Evolutionary conservation across 2,329 filamentous ascomycete genomes (phyloP).

Genomic region (Fragosphaeria purpurea): DNA sequence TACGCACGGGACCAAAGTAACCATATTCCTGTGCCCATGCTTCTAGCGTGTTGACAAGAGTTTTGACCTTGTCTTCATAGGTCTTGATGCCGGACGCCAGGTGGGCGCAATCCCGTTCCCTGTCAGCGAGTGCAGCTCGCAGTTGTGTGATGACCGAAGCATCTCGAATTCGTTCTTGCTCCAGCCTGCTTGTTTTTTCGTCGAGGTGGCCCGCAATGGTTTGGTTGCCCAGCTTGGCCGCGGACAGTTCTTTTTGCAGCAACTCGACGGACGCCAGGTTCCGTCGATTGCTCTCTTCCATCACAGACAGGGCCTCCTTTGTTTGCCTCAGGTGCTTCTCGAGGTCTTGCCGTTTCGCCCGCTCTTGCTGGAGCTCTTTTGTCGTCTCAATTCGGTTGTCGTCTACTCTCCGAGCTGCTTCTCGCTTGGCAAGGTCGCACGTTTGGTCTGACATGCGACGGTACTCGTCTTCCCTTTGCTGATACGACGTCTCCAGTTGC

Average conservation of each 20-base stretch:
- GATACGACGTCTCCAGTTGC: constrained; percentile 1
- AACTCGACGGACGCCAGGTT: neutral
- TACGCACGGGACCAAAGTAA: constrained; percentile 4
- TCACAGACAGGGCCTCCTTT: constrained; percentile 2
- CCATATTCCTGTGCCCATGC: constrained; percentile 9
- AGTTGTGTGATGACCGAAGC: constrained; percentile 1
- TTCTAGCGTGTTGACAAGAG: constrained; percentile 5
- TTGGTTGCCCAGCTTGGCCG: neutral
- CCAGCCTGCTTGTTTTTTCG: neutral
- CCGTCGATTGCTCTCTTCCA: constrained; percentile 8
- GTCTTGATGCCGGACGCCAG: constrained; percentile 2
- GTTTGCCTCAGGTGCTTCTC: constrained; percentile 10
- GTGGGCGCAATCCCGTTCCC: constrained; percentile 4
- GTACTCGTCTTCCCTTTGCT: constrained; percentile 8
- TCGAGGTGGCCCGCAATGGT: neutral
- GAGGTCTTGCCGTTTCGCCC: constrained; percentile 5
- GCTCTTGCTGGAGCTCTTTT: constrained; percentile 10
- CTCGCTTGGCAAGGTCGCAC: constrained; percentile 1
- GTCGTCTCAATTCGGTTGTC: constrained; percentile 2
- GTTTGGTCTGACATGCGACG: constrained; percentile 4
- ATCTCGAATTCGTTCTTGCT: neutral
- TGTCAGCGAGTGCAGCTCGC: constrained; percentile 3
- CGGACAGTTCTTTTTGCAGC: constrained; percentile 5
- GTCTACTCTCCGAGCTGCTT: constrained; percentile 4
- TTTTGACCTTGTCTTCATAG: constrained; percentile 3